Evolutionary conservation across 371 early-diverging fungal genomes (phyloP).

Genomic region (Apophysomyces sp.): DNA sequence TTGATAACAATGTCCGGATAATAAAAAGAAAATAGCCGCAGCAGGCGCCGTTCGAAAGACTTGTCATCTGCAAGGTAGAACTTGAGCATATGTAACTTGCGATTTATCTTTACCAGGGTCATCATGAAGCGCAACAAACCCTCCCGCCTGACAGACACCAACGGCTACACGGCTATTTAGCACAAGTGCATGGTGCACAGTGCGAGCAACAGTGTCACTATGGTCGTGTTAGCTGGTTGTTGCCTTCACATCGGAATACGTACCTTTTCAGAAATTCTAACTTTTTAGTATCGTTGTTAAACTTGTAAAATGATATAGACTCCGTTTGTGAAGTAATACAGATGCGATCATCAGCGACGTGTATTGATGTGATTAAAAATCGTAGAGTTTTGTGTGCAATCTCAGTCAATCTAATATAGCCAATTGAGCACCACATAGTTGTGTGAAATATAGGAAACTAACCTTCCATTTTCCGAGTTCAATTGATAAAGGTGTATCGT

Average conservation of each 20-base stretch:
- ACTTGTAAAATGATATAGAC: constrained; percentile 35
- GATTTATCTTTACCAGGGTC: constrained; percentile 11
- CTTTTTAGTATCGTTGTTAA: constrained; percentile 13
- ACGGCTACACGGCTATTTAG: constrained; percentile 21
- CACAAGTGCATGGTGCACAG: constrained; percentile 26
- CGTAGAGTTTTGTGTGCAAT: constrained; percentile 25
- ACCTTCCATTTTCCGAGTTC: constrained; percentile 28
- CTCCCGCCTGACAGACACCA: constrained; percentile 28
- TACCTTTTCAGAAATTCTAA: constrained; percentile 38
- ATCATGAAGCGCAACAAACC: constrained; percentile 29
- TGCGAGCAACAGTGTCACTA: constrained; percentile 31
- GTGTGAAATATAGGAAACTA: neutral
- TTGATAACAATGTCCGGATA: constrained; percentile 35
- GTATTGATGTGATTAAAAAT: constrained; percentile 35
- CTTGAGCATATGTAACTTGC: neutral
- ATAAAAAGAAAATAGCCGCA: constrained; percentile 29
- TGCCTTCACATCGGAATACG: neutral
- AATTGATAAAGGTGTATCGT: constrained; percentile 31
- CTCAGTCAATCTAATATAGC: constrained; percentile 22
- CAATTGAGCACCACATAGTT: neutral
- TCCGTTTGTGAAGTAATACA: constrained; percentile 36
- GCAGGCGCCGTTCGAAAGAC: constrained; percentile 23
- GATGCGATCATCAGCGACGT: constrained; percentile 23
- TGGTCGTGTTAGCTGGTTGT: neutral
- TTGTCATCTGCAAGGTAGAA: constrained; percentile 12